These are phyloP conservation scores for Cicer yamashitae DNA, from an alignment of 306 rosid genomes.

Conservation along the genomic window DNA sequence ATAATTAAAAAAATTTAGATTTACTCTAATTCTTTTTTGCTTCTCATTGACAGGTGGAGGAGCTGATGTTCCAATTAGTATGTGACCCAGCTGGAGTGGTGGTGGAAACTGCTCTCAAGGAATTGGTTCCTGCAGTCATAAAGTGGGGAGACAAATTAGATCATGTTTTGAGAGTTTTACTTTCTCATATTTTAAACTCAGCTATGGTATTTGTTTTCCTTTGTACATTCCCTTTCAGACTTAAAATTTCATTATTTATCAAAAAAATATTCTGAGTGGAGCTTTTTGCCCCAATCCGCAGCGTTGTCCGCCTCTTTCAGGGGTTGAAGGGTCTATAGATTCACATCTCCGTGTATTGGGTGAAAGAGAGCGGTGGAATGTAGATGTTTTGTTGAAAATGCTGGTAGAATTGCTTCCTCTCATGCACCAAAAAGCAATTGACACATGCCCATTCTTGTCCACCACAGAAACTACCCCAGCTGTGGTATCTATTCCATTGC, in stretches of 20 bases:
- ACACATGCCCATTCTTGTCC: slow-evolving; percentile 77
- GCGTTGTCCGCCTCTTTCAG: slow-evolving; percentile 95
- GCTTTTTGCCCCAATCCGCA: slow-evolving; percentile 51
- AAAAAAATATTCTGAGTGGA: slow-evolving; percentile 32
- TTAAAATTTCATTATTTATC: slow-evolving; percentile 19
- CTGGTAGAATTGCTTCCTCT: slow-evolving; percentile 72
- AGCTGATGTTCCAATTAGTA: slow-evolving; percentile 89
- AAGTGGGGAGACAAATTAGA: slow-evolving; percentile 93
- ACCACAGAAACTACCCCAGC: slow-evolving; percentile 60
- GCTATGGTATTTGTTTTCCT: slow-evolving; percentile 66
- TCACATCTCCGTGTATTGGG: slow-evolving; percentile 90
- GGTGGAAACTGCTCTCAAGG: slow-evolving; percentile 82
- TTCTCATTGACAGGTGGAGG: slow-evolving; percentile 82
- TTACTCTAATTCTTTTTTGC: slow-evolving; percentile 51
- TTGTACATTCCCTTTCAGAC: slow-evolving; percentile 27
- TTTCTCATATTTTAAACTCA: slow-evolving; percentile 74
- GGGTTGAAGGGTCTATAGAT: slow-evolving; percentile 96
- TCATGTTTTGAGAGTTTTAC: slow-evolving; percentile 69
- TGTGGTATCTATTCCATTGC: slow-evolving; percentile 67
- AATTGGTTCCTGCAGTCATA: slow-evolving; percentile 84
- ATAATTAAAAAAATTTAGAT: slow-evolving; percentile 36
- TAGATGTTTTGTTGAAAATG: slow-evolving; percentile 81
- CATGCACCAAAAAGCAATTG: slow-evolving; percentile 71
- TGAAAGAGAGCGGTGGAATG: slow-evolving; percentile 94
- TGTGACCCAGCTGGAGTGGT: slow-evolving; percentile 98